Base-by-base conservation (phyloP, 139 green algal genomes). In the Auxenochlorella pyrenoidosa region DNA sequence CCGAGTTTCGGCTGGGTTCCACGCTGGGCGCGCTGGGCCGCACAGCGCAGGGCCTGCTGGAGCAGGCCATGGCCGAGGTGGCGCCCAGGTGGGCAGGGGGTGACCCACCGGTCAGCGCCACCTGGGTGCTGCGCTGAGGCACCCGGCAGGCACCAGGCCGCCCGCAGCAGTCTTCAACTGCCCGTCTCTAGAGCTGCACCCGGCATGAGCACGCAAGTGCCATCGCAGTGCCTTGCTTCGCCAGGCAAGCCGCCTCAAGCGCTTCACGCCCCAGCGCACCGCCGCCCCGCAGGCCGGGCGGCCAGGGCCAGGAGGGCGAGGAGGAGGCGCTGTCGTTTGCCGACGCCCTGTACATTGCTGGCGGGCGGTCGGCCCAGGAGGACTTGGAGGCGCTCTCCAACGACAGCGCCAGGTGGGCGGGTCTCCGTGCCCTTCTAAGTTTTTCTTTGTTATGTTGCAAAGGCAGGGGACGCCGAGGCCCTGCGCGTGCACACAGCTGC, bases 381-480 rank as follows among this genome's bases (percentile, higher is more conserved):
- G 88, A 87, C 13, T 41, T 90, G 72, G 80, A 87, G 41, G 80
- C 72, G 5, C 86, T 90, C 34, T 65, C 72, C 24, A 83, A 68
- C 54, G 87, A 90, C 34, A 84, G 84, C 43, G 59, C 84, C 32
- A 83, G 84, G 84, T 83, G 54, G 19, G 72, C 40, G 10, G 44
- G 44, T 3, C n/a, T 44, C n/a, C 6, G 34, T 47, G 71, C 47
- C 47, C 10, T n/a, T n/a, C n/a, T n/a, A n/a, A n/a, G n/a, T n/a
- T n/a, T n/a, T n/a, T n/a, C n/a, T n/a, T n/a, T n/a, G n/a, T n/a
- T n/a, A n/a, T n/a, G n/a, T n/a, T n/a, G n/a, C n/a, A n/a, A n/a
- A n/a, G n/a, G n/a, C n/a, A n/a, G n/a, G n/a, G n/a, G n/a, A n/a
- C n/a, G n/a, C n/a, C n/a, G n/a, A n/a, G n/a, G n/a, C n/a, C n/a